Base-by-base conservation (phyloP, 768 basidiomycete genomes). In the Boletellus ananiceps region DNA sequence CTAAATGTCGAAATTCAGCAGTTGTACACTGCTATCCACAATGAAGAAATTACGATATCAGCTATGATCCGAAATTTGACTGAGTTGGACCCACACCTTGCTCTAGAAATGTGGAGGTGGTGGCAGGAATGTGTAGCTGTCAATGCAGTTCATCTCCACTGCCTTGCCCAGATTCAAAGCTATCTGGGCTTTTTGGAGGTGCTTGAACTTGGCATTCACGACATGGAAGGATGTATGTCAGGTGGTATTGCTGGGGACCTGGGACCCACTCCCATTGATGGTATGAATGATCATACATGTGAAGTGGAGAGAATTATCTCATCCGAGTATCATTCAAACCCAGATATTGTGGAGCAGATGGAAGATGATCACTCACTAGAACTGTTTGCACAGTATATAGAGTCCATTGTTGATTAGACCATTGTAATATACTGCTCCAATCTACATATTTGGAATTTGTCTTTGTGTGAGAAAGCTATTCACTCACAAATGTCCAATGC, bases 1-100 rank as follows among this genome's bases (percentile, higher is more conserved):
- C 47, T 64, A 14, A 60, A 67, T 38, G 40, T 69, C 8, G 63
- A 69, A 49, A 52, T 62, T 7, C 33, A 35, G 11, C 49, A 57
- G 1, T 48, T 69, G 15, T 52, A 14, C 40, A 44, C 49, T 34
- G 57, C 42, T 15, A 51, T 55, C 46, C 47, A 51, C 32, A 16
- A 62, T 31, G 61, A 67, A 32, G 61, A 65, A 31, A 16, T 36
- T 19, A 31, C 44, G 18, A 29, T 47, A 5, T 15, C 39, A 13
- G 3, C 21, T 14, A 38, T 35, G 8, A 47, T 47, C 23, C 27
- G 32, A 16, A 16, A 50, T n/a, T 27, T 50, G 15, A 18, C 36
- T 11, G 31, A 14, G 18, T 34, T 34, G 3, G 32, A 54, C 29
- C 33, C 12, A 0, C 33, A 4, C 25, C 49, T 54, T 15, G 49